Conservation (phyloP, 768 basidiomycete species). For the Mycena capillaripes region DNA sequence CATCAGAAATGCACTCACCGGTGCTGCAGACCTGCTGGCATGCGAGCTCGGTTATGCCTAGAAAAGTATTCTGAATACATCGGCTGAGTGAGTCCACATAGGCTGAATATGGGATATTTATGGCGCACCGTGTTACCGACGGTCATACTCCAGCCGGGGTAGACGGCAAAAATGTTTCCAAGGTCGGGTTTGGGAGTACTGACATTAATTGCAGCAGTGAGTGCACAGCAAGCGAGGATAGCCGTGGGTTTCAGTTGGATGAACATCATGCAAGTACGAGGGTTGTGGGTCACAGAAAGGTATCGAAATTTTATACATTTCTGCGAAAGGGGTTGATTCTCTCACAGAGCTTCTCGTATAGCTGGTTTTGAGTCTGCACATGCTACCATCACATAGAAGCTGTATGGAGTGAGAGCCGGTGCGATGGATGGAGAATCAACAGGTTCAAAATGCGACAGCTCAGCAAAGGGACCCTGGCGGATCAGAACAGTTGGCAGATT, state of each 20-base stretch:
- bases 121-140: background rate
- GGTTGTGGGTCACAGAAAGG: too few relatives aligned
- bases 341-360: background rate
- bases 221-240: conserved; percentile 9
- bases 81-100: conserved; percentile 3
- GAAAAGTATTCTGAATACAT: background rate
- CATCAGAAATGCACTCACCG: conserved; percentile 8
- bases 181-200: conserved; percentile 13
- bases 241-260: background rate
- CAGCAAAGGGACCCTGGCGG: conserved; percentile 2
- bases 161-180: conserved; percentile 14
- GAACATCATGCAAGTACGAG: too few relatives aligned
- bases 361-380: background rate
- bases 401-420: background rate
- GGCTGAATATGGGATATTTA: conserved; percentile 1
- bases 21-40: conserved; percentile 12
- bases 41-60: conserved; percentile 9
- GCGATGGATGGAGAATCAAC: background rate
- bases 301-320: background rate
- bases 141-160: conserved; percentile 7
- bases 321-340: background rate
- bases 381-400: too few relatives aligned
- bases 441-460: background rate
- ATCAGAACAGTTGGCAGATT: conserved; percentile 6
- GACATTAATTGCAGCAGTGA: conserved; percentile 3